phyloP scores from a whole-genome alignment of 2,329 filamentous ascomycete species.

The Seiridium cupressi region DNA sequence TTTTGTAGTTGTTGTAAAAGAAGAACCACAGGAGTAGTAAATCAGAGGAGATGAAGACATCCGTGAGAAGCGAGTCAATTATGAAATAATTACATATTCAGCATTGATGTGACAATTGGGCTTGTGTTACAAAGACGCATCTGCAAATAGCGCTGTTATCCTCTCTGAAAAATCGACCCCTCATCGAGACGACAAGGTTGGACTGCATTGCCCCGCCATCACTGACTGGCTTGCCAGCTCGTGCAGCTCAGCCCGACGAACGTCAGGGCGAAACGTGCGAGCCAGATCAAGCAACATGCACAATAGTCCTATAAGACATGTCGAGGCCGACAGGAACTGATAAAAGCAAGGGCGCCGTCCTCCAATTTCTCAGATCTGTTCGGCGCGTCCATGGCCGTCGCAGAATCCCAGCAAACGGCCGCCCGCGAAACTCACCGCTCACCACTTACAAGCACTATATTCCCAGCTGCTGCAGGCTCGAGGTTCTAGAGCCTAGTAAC shows the following conservation, averaged over 20 bases:
- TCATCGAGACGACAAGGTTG: background rate
- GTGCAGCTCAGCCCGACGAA: background rate
- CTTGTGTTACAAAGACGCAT: background rate
- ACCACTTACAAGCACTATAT: background rate
- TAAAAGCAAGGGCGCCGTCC: background rate
- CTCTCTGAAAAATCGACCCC: background rate
- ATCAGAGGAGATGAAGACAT: too few species aligned
- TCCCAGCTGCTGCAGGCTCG: background rate
- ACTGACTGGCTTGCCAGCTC: background rate
- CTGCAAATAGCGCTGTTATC: background rate
- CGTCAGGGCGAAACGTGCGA: background rate
- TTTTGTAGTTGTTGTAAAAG: background rate
- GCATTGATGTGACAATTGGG: background rate
- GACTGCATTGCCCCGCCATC: slow-evolving; percentile 7
- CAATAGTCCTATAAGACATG: too few species aligned
- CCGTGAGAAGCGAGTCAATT: too few species aligned
- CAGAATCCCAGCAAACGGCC: background rate
- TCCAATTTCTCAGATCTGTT: background rate
- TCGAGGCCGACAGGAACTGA: too few species aligned
- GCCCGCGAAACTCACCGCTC: slow-evolving; percentile 9
- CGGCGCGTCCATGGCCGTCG: background rate
- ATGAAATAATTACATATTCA: too few species aligned
- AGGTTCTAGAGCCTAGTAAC: background rate
- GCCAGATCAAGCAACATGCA: too few species aligned
- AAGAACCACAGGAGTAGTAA: too few species aligned